Percentiles rank a stretch among this genome's conserved stretches.
Evolutionary conservation across 164 flowering plant genomes (phyloP).

Genomic region (Saururus chinensis): DNA sequence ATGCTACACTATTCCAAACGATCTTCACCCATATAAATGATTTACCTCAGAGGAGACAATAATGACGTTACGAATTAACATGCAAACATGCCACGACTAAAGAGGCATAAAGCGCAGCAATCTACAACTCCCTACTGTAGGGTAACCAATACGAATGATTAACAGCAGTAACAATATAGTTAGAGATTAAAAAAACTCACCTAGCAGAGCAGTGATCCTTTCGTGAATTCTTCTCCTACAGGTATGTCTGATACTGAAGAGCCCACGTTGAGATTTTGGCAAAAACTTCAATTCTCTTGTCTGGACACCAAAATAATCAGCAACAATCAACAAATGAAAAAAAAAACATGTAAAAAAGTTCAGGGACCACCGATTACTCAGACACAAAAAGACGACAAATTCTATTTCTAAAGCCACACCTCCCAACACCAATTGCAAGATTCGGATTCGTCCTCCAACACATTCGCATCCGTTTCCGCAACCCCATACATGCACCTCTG

Average conservation of each 20-base stretch:
- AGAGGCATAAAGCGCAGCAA: too few species aligned
- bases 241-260: slow-evolving; percentile 43
- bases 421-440: slow-evolving; percentile 96
- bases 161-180: background rate
- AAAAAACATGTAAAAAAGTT: too few species aligned
- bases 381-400: background rate
- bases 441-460: slow-evolving; percentile 62
- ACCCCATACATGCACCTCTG: slow-evolving; percentile 68
- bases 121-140: too few species aligned
- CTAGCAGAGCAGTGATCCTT: slow-evolving; percentile 62
- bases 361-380: too few species aligned
- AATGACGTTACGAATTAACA: too few species aligned
- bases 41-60: too few species aligned
- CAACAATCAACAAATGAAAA: background rate
- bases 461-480: slow-evolving; percentile 58
- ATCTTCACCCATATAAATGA: too few species aligned
- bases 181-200: slow-evolving; percentile 17
- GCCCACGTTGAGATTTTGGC: slow-evolving; percentile 37
- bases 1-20: too few species aligned
- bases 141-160: too few species aligned
- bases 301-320: slow-evolving; percentile 18
- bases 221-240: slow-evolving; percentile 80
- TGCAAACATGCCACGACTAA: too few species aligned
- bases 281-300: slow-evolving; percentile 69
- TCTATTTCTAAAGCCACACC: slow-evolving; percentile 26